These are phyloP conservation scores for Colletotrichum sp. DNA, from an alignment of 2,329 filamentous ascomycete species.

Conservation along the genomic window DNA sequence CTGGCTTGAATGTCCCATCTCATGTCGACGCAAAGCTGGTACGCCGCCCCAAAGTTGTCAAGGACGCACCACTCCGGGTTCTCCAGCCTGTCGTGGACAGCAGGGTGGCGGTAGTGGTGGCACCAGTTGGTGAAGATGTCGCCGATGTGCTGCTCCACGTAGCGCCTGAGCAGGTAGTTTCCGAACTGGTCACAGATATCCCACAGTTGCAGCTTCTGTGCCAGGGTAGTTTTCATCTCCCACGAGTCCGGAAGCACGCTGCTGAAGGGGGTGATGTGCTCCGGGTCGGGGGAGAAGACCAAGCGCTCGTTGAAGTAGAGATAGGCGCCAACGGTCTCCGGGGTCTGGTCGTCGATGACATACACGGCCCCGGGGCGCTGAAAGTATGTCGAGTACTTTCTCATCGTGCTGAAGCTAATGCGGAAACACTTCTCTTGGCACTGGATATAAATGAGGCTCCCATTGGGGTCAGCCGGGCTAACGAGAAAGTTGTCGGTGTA, in stretches of 20 bases:
- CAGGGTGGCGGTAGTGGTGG: background rate
- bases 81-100: background rate
- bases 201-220: background rate
- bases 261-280: background rate
- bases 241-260: background rate
- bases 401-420: background rate
- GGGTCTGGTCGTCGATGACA: background rate
- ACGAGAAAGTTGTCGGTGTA: background rate
- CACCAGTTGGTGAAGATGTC: background rate
- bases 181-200: background rate
- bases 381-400: background rate
- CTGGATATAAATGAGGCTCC: background rate
- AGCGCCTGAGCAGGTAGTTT: background rate
- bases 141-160: background rate
- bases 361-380: background rate
- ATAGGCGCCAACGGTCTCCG: background rate
- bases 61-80: background rate
- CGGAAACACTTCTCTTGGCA: background rate
- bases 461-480: rapidly evolving
- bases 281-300: background rate
- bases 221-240: background rate
- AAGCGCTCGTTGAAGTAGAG: background rate
- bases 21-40: background rate
- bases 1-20: background rate
- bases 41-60: background rate